Evolutionary conservation across 2,329 filamentous ascomycete genomes (phyloP), one percentile per base, ranked within the genome.

Genomic region (Aspergillus viridinutans): DNA sequence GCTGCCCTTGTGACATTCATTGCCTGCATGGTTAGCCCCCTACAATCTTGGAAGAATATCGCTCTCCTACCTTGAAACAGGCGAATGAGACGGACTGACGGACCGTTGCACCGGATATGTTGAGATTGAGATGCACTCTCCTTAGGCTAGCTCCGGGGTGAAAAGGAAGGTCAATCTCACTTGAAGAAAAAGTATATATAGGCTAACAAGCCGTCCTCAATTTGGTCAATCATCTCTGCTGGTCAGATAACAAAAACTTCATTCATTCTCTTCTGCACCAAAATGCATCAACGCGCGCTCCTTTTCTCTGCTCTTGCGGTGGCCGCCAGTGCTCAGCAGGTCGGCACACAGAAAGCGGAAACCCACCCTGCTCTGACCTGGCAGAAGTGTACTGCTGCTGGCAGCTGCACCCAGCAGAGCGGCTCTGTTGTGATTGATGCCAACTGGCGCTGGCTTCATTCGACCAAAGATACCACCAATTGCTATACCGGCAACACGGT

Each of bases 391-490:
- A 78, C 81, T 38, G 66, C 72, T 23, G 74, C 72, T 55, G 81
- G 82, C 52, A 74, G 72, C 32, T 86, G 84, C 74, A 78, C 73
- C 26, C 83, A 69, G 2, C 80, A 82, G 62, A 64, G 67, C 43
- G 82, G 79, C 45, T 79, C 78, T 38, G 76, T 86, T 52, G 81
- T 81, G 53, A 72, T 86, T 63, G 82, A 85, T 64, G 64, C 80
- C 59, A 84, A 84, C 73, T 85, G 81, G 81, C 77, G 81, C 51
- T 85, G 82, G 82, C 67, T 82, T 49, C 81, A 84, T 68, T 69
- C 72, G 42, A 75, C 70, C 45, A 60, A 68, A 2, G 75, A 75
- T 49, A 79, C 74, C 59, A 80, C 74, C 63, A 85, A 85, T 74
- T 84, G 82, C 75, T 84, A 83, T 70, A 77, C 72, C 10, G 81